phyloP scores from a whole-genome alignment of 2,329 filamentous ascomycete species.

The Pseudomassariella vexata region DNA sequence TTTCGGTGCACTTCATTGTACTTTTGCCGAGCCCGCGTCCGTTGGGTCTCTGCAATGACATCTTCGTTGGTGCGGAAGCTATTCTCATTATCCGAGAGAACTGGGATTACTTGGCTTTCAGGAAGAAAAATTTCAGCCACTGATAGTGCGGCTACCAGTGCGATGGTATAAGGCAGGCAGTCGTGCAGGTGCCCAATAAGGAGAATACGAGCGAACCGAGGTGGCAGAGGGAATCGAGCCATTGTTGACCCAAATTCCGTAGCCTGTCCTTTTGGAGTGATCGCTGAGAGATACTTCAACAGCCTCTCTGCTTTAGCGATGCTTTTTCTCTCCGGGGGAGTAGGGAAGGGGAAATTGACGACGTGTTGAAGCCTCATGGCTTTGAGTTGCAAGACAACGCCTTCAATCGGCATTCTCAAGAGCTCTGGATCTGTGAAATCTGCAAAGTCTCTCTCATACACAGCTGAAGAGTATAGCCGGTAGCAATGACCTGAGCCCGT shows the following conservation, averaged over 20 bases:
- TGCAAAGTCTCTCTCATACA: conserved; percentile 84
- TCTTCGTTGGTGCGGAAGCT: conserved; percentile 57
- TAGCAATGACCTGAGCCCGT: conserved; percentile 97
- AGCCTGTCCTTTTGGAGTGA: conserved; percentile 66
- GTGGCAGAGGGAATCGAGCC: conserved; percentile 83
- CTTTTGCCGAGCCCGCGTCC: conserved; percentile 54
- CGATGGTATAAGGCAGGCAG: conserved; percentile 80
- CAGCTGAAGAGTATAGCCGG: conserved; percentile 85
- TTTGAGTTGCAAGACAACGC: conserved; percentile 88
- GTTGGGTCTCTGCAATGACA: conserved; percentile 63
- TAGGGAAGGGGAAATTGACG: conserved; percentile 93
- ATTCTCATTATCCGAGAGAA: conserved; percentile 34
- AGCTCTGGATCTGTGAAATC: conserved; percentile 87
- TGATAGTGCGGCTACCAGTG: conserved; percentile 81
- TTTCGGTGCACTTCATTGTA: conserved; percentile 70
- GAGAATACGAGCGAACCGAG: conserved; percentile 88
- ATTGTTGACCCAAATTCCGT: conserved; percentile 76
- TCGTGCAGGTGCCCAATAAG: conserved; percentile 77
- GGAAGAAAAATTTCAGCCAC: conserved; percentile 84
- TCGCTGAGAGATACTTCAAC: conserved; percentile 76
- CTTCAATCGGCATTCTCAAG: conserved; percentile 84
- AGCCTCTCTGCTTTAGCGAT: conserved; percentile 81
- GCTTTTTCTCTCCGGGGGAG: conserved; percentile 71
- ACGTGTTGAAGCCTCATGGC: conserved; percentile 88
- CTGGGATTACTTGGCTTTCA: conserved; percentile 68